Evolutionary conservation across 2,329 filamentous ascomycete genomes (phyloP).

Genomic region (Thielaviopsis musarum): DNA sequence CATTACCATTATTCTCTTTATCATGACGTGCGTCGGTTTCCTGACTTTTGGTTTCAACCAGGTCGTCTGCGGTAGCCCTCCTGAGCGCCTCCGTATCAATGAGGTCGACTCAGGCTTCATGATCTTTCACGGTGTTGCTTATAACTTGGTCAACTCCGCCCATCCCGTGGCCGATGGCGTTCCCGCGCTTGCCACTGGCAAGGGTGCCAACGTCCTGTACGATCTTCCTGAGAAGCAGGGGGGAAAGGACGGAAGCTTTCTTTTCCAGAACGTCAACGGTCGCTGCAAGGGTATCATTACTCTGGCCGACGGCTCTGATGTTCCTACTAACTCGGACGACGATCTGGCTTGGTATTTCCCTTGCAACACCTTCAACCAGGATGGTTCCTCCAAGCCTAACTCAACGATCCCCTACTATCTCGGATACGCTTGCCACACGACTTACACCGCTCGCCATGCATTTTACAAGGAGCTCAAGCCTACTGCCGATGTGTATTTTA

Average conservation of each 20-base stretch:
- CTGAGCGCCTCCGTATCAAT: slow-evolving; percentile 62
- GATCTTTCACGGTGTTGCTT: slow-evolving; percentile 90
- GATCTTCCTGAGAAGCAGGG: slow-evolving; percentile 68
- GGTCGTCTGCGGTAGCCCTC: slow-evolving; percentile 62
- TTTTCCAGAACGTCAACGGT: slow-evolving; percentile 98
- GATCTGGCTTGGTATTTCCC: slow-evolving; percentile 95
- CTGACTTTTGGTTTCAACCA: slow-evolving; percentile 92
- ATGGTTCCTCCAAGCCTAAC: slow-evolving; percentile 70
- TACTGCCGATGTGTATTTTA: slow-evolving; percentile 83
- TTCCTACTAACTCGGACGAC: slow-evolving; percentile 57
- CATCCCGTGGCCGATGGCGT: slow-evolving; percentile 75
- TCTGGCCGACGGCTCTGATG: slow-evolving; percentile 48
- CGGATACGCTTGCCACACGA: slow-evolving; percentile 83
- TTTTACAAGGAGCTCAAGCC: slow-evolving; percentile 57
- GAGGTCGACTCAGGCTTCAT: slow-evolving; percentile 69
- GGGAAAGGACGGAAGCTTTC: slow-evolving; percentile 86
- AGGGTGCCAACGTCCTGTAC: slow-evolving; percentile 63
- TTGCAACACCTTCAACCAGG: slow-evolving; percentile 80
- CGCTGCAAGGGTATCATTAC: slow-evolving; percentile 87
- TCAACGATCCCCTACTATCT: slow-evolving; percentile 56
- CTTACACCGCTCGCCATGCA: slow-evolving; percentile 42
- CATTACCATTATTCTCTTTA: slow-evolving; percentile 78
- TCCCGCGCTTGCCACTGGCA: slow-evolving; percentile 30
- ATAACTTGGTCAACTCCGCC: slow-evolving; percentile 58
- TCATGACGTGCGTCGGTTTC: slow-evolving; percentile 83